Percentiles rank a stretch among this genome's conserved stretches.
Evolutionary conservation across 2,329 filamentous ascomycete species (phyloP).

Genomic region (Purpureocillium lavendulum): DNA sequence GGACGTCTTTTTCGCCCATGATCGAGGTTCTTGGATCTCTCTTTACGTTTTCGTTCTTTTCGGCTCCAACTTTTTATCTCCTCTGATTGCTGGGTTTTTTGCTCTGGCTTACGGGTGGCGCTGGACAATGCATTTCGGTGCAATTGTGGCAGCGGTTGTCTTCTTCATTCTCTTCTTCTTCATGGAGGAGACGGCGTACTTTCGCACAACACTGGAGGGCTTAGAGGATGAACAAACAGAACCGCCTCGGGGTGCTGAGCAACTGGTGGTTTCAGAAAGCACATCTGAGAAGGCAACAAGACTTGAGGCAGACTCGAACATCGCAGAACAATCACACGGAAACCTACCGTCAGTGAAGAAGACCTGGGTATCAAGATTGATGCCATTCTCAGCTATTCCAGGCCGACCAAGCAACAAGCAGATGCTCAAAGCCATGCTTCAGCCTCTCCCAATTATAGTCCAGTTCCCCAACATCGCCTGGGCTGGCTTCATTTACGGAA

Average conservation of each 20-base stretch:
- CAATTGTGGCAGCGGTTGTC: conserved; percentile 40
- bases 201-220: conserved; percentile 25
- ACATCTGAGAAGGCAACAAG: no score
- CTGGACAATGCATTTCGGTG: conserved; percentile 38
- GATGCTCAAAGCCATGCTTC: no score
- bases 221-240: background rate
- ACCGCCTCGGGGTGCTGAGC: no score
- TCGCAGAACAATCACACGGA: conserved; percentile 1
- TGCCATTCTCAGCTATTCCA: no score
- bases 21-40: conserved; percentile 32
- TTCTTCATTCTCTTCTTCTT: conserved; percentile 41
- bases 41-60: conserved; percentile 29
- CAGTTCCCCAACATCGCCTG: conserved; percentile 22
- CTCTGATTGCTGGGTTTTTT: conserved; percentile 41
- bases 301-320: no score
- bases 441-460: conserved; percentile 12
- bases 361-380: no score
- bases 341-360: no score
- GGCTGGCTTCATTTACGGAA: conserved; percentile 24
- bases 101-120: conserved; percentile 37
- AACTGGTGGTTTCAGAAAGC: no score
- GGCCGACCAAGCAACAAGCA: no score
- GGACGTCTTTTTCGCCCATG: conserved; percentile 33
- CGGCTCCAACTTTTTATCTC: conserved; percentile 35
- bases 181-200: conserved; percentile 51